Evolutionary conservation across 352 stramenopile species (phyloP), one percentile per base, ranked within the genome.

Genomic region (Thalassiosira exigua): DNA sequence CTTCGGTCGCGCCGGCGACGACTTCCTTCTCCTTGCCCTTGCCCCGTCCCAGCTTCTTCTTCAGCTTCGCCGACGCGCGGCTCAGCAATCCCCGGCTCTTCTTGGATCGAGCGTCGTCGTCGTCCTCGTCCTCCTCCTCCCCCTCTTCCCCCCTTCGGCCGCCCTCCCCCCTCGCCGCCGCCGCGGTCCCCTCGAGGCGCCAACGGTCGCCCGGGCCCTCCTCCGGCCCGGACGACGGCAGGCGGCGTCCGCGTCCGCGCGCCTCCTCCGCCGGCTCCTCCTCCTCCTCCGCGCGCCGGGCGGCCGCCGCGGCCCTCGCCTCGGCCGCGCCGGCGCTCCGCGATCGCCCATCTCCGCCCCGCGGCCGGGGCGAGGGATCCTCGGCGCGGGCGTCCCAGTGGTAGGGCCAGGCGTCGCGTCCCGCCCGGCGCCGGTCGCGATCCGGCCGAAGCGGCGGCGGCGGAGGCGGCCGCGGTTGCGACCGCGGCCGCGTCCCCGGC

Each of bases 71-170:
- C 2, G 62, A 71, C 42, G 62, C 46, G 11, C 51, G 14, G 29
- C 41, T 60, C 32, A 62, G 33, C 3, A 68, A 17, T 9, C 46
- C 46, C 9, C 46, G 17, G 46, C 58, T 68, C 41, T 54, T 68
- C 58, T 68, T 68, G 30, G 58, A 68, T 1, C 14, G n/a, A 22
- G 27, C 19, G 19, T 68, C 58, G 27, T 21, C 46, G 19, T 32
- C 42, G 27, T 50, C 33, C 29, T 54, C 41, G 46, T 4, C 17
- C 17, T 56, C 17, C 5, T 5, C 46, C 5, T 29, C 11, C 11
- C n/a, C 11, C 39, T 48, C 39, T n/a, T 48, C 11, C n/a, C 39
- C n/a, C 11, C 11, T n/a, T n/a, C n/a, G n/a, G n/a, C n/a, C n/a
- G n/a, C n/a, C n/a, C n/a, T n/a, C n/a, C n/a, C n/a, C n/a, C n/a